Percentiles rank a stretch among this genome's conserved stretches.
Conservation (phyloP, 495 filamentous ascomycete genomes). For the Penicillium chermesinum region DNA sequence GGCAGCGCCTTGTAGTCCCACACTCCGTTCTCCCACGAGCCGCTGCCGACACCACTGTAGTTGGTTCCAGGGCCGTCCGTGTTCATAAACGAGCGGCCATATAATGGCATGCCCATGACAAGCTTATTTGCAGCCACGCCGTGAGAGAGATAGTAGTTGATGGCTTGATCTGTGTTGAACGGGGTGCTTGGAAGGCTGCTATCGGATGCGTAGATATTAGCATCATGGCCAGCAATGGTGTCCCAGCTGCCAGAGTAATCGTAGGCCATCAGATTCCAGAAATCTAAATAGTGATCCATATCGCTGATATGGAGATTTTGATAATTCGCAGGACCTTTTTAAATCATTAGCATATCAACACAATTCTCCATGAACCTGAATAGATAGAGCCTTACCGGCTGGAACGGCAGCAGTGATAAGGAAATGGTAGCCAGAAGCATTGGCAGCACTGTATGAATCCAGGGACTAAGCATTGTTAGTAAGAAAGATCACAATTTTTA, state of each 20-base stretch:
- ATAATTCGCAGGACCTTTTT: slow-evolving; percentile 56
- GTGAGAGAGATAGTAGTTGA: slow-evolving; percentile 54
- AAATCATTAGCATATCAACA: slow-evolving; percentile 6
- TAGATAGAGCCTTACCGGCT: slow-evolving; percentile 27
- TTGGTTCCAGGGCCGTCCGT: slow-evolving; percentile 65
- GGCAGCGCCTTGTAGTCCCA: slow-evolving; percentile 72
- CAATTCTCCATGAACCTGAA: too few relatives aligned
- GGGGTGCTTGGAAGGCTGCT: slow-evolving; percentile 55
- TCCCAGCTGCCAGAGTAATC: slow-evolving; percentile 74
- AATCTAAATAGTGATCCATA: slow-evolving; percentile 67
- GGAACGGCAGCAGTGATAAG: slow-evolving; percentile 64
- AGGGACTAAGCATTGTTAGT: slow-evolving; percentile 37
- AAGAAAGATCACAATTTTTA: background rate
- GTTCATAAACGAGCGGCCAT: slow-evolving; percentile 71
- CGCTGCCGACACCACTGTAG: slow-evolving; percentile 64
- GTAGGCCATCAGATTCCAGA: slow-evolving; percentile 73
- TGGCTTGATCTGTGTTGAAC: slow-evolving; percentile 62
- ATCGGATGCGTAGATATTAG: slow-evolving; percentile 60
- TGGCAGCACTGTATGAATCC: slow-evolving; percentile 53
- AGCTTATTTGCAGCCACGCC: slow-evolving; percentile 66
- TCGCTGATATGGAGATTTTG: slow-evolving; percentile 49
- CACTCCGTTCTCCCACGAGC: slow-evolving; percentile 67
- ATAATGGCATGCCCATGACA: slow-evolving; percentile 78
- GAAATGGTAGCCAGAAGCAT: slow-evolving; percentile 50
- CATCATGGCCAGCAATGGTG: slow-evolving; percentile 60